Percentiles rank a stretch among this genome's conserved stretches.
phyloP scores from a whole-genome alignment of 2,329 filamentous ascomycete species.

The Apiospora sp. region DNA sequence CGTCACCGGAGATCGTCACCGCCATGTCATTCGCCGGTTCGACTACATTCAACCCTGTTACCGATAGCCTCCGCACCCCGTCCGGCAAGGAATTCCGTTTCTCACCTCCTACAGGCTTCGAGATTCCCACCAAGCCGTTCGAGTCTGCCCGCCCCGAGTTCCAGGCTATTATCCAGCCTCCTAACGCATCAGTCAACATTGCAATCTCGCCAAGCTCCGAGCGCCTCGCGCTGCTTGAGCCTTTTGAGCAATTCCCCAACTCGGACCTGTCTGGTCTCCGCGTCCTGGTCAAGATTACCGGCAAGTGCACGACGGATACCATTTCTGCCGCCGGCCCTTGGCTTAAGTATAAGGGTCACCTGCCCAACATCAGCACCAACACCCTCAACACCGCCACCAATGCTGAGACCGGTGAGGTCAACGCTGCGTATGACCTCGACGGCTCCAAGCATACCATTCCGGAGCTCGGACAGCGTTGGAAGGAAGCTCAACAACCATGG shows the following conservation, averaged over 20 bases:
- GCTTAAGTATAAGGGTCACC: conserved; percentile 99
- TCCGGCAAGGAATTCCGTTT: conserved; percentile 87
- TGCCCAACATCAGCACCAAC: conserved; percentile 97
- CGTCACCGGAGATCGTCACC: conserved; percentile 94
- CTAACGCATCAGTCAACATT: conserved; percentile 75
- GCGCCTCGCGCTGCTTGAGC: conserved; percentile 88
- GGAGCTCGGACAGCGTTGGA: conserved; percentile 86
- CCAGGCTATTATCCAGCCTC: conserved; percentile 73
- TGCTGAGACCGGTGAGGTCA: conserved; percentile 90
- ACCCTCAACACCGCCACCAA: conserved; percentile 96
- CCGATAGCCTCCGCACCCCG: conserved; percentile 81
- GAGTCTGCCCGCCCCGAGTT: conserved; percentile 73
- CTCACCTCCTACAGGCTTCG: conserved; percentile 75
- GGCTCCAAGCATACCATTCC: conserved; percentile 81
- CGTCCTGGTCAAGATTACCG: conserved; percentile 94
- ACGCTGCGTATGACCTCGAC: conserved; percentile 87
- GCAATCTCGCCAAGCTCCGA: conserved; percentile 87
- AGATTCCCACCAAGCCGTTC: conserved; percentile 71
- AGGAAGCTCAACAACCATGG: conserved; percentile 78
- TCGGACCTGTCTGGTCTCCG: conserved; percentile 78
- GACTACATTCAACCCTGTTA: conserved; percentile 96
- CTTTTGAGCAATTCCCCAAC: conserved; percentile 84
- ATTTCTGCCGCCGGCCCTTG: conserved; percentile 97
- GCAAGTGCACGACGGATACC: conserved; percentile 98
- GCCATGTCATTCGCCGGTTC: conserved; percentile 92